Evolutionary conservation across 23 red algal species (phyloP).

Genomic region (Agarophyton chilense): DNA sequence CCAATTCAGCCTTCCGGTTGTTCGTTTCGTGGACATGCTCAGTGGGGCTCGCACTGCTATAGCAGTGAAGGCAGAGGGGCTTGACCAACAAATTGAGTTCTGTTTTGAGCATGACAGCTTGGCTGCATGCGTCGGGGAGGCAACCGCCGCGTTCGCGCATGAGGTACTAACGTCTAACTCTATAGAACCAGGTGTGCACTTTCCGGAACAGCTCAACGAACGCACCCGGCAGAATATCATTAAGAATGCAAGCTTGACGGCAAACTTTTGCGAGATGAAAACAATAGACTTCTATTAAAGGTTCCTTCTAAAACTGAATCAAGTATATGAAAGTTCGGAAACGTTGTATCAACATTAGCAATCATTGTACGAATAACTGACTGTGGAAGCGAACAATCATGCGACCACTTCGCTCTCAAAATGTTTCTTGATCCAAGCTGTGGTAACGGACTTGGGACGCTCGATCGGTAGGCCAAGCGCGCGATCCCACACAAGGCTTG

Average conservation of each 20-base stretch:
- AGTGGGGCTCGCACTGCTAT: conserved; percentile 78
- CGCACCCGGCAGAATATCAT: conserved; percentile 12
- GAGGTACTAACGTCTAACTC: conserved; percentile 4
- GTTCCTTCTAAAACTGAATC: background rate
- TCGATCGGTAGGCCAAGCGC: conserved; percentile 92
- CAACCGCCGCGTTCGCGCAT: conserved; percentile 68
- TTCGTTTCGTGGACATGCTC: conserved; percentile 77
- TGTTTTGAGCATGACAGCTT: conserved; percentile 71
- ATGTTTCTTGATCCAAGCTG: conserved; percentile 81
- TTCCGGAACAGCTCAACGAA: conserved; percentile 37
- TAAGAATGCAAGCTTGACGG: conserved; percentile 29
- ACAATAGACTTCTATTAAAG: background rate
- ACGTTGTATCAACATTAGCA: conserved; percentile 6
- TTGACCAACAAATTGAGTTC: background rate
- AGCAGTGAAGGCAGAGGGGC: conserved; percentile 38
- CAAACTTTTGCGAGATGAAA: conserved; percentile 29
- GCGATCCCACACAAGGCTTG: conserved; percentile 95
- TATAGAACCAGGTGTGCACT: conserved; percentile 34
- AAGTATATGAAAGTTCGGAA: background rate
- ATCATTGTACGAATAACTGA: background rate
- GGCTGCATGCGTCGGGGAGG: conserved; percentile 72
- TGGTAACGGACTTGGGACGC: conserved; percentile 94
- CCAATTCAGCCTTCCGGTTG: conserved; percentile 48
- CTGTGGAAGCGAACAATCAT: background rate
- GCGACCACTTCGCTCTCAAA: conserved; percentile 58